Conservation (phyloP, 2,329 filamentous ascomycete species). For the Blastomyces gilchristii region DNA sequence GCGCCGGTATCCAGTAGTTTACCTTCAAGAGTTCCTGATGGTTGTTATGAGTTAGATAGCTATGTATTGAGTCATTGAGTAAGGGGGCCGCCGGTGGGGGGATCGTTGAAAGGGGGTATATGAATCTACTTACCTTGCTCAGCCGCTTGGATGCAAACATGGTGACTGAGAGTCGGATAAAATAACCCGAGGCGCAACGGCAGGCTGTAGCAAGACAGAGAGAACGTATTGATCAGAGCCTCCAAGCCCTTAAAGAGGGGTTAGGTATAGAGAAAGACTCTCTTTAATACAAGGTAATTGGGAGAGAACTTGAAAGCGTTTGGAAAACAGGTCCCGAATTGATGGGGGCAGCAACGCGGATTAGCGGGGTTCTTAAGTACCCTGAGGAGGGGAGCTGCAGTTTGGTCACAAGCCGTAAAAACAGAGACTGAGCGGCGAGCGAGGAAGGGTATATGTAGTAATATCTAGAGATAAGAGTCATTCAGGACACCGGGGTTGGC, state of each 20-base stretch:
- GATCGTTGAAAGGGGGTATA: background rate
- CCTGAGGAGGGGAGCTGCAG: background rate
- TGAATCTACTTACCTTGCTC: constrained; percentile 31
- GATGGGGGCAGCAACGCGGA: background rate
- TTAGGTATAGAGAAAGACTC: background rate
- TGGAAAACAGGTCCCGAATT: background rate
- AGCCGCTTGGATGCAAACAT: constrained; percentile 45
- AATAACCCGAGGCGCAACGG: no score
- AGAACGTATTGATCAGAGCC: background rate
- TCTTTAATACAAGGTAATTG: background rate
- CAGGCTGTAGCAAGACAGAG: background rate
- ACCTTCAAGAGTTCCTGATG: constrained; percentile 47
- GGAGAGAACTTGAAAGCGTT: background rate
- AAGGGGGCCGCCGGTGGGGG: background rate
- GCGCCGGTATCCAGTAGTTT: constrained; percentile 13
- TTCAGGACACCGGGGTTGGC: background rate
- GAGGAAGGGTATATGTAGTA: no score
- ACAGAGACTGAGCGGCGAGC: no score
- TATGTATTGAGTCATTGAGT: no score
- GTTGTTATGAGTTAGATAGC: constrained; percentile 19
- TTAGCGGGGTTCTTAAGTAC: background rate
- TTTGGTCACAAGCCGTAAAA: background rate
- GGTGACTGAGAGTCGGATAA: constrained; percentile 2
- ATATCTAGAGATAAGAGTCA: background rate
- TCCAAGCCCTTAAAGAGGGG: background rate